phyloP scores from a whole-genome alignment of 2,329 filamentous ascomycete genomes.

The Lithohypha guttulata region DNA sequence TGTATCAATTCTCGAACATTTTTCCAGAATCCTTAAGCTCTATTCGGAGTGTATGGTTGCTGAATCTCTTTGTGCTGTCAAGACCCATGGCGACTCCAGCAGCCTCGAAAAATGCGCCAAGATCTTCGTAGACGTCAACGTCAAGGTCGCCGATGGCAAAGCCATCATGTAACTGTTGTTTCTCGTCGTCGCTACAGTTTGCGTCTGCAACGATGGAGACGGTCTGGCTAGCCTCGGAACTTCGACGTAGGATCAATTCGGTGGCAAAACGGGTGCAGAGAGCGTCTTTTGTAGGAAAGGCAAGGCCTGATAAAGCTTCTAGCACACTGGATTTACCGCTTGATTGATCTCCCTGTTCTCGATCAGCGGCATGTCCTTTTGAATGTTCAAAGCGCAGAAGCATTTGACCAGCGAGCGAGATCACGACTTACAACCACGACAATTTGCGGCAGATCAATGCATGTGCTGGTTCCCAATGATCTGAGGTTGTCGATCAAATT shows the following conservation, averaged over 20 bases:
- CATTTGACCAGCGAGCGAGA: too few relatives aligned
- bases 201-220: constrained; percentile 20
- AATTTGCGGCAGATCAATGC: constrained; percentile 30
- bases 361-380: too few relatives aligned
- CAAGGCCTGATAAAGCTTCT: constrained; percentile 27
- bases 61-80: too few relatives aligned
- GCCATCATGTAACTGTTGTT: constrained; percentile 13
- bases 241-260: constrained; percentile 35
- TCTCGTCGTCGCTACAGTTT: constrained; percentile 12
- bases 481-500: constrained; percentile 21
- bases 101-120: too few relatives aligned
- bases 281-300: constrained; percentile 30
- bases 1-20: constrained; percentile 12
- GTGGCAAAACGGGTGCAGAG: constrained; percentile 38
- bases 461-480: constrained; percentile 40
- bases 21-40: too few relatives aligned
- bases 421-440: too few relatives aligned
- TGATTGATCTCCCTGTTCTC: constrained; percentile 36
- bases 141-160: too few relatives aligned
- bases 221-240: constrained; percentile 26
- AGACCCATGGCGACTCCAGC: too few relatives aligned
- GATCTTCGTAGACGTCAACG: too few relatives aligned
- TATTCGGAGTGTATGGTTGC: too few relatives aligned
- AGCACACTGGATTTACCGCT: constrained; percentile 29
- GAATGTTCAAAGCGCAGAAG: too few relatives aligned